Evolutionary conservation across 352 stramenopile species (phyloP), one percentile per base, ranked within the genome.

Genomic region (Pythium volutum): DNA sequence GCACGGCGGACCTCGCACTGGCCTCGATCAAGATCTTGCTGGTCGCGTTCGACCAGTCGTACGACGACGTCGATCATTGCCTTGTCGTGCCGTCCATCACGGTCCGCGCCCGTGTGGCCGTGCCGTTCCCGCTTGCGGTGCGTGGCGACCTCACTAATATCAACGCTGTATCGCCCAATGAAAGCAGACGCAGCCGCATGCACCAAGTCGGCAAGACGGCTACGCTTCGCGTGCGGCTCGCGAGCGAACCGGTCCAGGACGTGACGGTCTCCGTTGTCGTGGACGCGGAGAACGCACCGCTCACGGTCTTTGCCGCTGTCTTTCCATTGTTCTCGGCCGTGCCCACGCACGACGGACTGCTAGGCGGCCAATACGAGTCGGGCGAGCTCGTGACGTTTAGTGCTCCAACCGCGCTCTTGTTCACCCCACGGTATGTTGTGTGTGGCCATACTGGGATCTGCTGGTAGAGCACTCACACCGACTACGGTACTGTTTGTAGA

Each of bases 181-280:
- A 66, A 4, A 88, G 77, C 23, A 62, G 56, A 18, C 62, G 86
- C 20, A 89, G 78, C 20, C 69, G 77, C 27, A 91, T 88, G 76
- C 81, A 91, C 43, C 45, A 73, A 27, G 68, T 62, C 53, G 81
- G 81, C 2, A 51, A 41, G 12, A 47, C 54, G 0, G 69, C 69
- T 2, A 64, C 55, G 11, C 34, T 91, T 0, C 36, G 58, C 18
- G 65, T 91, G 27, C 69, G 55, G 20, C 70, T 91, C 20, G 54
- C 79, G 4, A 91, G 79, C 23, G 81, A 91, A 45, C 81, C 81
- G 22, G 48, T 88, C 1, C 48, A 47, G 26, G 67, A 86, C 55
- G 73, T 84, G 12, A 51, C 75, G 11, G 49, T 91, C 18, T 71
- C 68, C 14, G 67, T 78, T 22, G 43, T 78, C 10, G 3, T 64